Percentiles rank a stretch among this genome's conserved stretches.
Evolutionary conservation across 2,329 filamentous ascomycete species (phyloP).

Genomic region (Domatiomyces globalis): DNA sequence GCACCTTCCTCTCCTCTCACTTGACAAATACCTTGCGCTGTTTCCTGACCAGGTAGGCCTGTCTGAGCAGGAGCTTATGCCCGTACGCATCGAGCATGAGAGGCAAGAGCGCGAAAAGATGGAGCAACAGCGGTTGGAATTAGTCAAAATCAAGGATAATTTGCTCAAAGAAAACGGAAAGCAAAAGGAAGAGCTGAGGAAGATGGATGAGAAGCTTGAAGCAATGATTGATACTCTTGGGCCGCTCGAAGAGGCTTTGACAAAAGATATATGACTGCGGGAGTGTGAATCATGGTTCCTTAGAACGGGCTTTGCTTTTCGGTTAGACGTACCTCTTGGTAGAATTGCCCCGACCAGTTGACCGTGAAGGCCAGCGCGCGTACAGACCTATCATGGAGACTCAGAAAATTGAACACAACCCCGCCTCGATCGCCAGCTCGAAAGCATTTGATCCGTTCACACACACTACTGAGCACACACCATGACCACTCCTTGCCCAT

Average conservation of each 20-base stretch:
- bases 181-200: constrained; percentile 82
- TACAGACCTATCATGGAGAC: neutral
- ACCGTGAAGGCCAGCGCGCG: neutral
- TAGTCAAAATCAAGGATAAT: constrained; percentile 57
- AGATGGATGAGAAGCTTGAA: constrained; percentile 80
- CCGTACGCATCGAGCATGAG: constrained; percentile 83
- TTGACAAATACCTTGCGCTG: constrained; percentile 63
- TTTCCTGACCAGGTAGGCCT: constrained; percentile 61
- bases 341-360: too few relatives aligned
- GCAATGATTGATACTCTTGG: constrained; percentile 63
- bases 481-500: neutral
- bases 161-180: constrained; percentile 71
- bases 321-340: too few relatives aligned
- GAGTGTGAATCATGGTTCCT: neutral
- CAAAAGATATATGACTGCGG: constrained; percentile 13
- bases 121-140: constrained; percentile 67
- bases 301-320: too few relatives aligned
- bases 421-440: too few relatives aligned
- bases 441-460: too few relatives aligned
- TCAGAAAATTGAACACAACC: neutral
- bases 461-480: neutral
- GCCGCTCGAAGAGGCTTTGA: constrained; percentile 12
- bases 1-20: constrained; percentile 68
- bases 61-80: constrained; percentile 70
- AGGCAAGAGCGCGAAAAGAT: constrained; percentile 67